Base-by-base conservation (phyloP, 176 grass and related monocot genomes). In the Themeda triandra region DNA sequence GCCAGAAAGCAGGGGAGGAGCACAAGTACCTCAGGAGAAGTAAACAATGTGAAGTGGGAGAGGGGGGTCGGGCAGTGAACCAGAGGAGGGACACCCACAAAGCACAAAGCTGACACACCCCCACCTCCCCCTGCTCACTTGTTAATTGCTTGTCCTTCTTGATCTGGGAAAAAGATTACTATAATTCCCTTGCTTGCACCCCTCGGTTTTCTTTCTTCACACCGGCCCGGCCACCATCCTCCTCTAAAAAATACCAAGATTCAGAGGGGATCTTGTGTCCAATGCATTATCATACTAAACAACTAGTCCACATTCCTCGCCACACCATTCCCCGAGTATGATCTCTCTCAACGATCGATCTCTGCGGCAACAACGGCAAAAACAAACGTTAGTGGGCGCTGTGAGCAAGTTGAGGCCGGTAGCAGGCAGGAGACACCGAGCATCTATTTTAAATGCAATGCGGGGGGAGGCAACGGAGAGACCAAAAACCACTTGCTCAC, bases 81-180 rank as follows among this genome's bases (percentile, higher is more conserved):
- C 73, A 86, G 69, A 83, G 69, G 76, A 87, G 75, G 81, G 79
- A 85, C 80, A 92, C 83, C 74, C 87, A 87, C 86, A 86, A 92
- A 92, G 83, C 89, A 94, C 83, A 90, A 83, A 93, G 86, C 92
- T 94, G 92, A 87, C 89, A 94, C 86, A 73, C 63, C 67, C 42
- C 73, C 89, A 89, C 88, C 79, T 74, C 73, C 83, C 76, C 73
- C 89, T 74, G 65, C 85, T 73, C 49, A 74, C 71, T 51, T 85
- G 79, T 80, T 88, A 87, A 86, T 84, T 79, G 66, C 63, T 29
- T 75, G 83, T 69, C 88, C 82, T 88, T 27, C 83, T 76, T 91
- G 83, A 82, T 91, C 83, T 78, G 81, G 67, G 64, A 60, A 80
- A 80, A 82, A 83, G 86, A 93, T 75, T 81, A 69, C 75, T 78